Conservation (phyloP, 1,284 basidiomycete species). For the Schizophyllum amplum region DNA sequence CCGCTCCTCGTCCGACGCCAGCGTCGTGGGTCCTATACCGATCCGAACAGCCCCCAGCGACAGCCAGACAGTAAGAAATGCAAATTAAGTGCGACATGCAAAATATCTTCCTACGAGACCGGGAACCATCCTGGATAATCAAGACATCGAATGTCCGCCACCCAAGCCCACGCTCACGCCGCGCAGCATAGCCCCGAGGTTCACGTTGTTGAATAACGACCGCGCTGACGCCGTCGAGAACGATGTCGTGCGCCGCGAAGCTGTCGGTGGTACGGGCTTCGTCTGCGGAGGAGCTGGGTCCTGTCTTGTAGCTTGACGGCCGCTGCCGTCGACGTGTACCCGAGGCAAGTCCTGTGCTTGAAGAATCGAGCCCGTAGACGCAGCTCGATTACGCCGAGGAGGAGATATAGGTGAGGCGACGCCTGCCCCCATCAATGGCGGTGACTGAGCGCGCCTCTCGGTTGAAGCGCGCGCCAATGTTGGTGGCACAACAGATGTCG, state of each 20-base stretch:
- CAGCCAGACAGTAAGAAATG: too few relatives aligned
- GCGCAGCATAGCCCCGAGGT: not conserved
- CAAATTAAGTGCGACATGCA: too few relatives aligned
- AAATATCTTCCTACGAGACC: too few relatives aligned
- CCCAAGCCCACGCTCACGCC: not conserved
- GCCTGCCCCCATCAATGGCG: not conserved
- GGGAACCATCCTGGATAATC: too few relatives aligned
- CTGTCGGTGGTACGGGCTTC: not conserved
- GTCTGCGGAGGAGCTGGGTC: not conserved
- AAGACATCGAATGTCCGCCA: too few relatives aligned
- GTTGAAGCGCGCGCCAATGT: not conserved
- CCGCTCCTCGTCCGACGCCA: too few relatives aligned
- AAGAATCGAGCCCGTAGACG: not conserved
- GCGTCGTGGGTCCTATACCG: too few relatives aligned
- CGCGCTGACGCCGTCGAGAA: not conserved
- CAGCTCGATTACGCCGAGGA: not conserved
- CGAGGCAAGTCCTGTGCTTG: not conserved
- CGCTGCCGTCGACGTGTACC: not conserved
- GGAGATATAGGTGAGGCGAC: not conserved
- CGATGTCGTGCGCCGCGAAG: not conserved
- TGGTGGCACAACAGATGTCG: not conserved
- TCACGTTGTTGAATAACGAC: not conserved
- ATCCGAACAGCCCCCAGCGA: too few relatives aligned
- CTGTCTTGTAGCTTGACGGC: not conserved
- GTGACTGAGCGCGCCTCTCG: not conserved